Base-by-base conservation (phyloP, 2,329 filamentous ascomycete genomes). In the Alternaria sp. region DNA sequence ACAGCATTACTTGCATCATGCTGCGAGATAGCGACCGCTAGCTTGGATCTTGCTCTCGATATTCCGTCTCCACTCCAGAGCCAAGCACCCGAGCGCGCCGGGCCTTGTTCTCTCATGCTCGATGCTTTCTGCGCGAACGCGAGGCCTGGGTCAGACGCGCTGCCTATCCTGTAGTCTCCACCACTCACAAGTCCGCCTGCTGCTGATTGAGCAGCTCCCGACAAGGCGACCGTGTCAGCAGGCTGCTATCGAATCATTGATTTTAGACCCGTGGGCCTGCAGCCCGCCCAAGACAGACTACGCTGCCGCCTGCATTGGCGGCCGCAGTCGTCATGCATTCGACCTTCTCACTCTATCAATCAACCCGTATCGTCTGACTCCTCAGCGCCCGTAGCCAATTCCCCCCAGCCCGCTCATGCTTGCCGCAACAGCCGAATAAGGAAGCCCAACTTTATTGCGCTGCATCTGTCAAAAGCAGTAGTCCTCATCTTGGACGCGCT, bases 361-460 rank as follows among this genome's bases (percentile, higher is more conserved):
- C 64, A 40, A 58, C 48, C 70, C 67, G 66, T 68, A 75, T 76
- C 74, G 74, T 71, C 74, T 77, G 74, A 76, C 72, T 74, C 62
- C 65, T 62, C 58, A 58, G 51, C 46, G 59, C 52, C 59, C 60
- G 32, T 51, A 30, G 32, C 49, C 44, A 36, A 61, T 46, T 60
- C 62, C 59, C 58, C 62, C 63, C 57, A 62, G 65, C 59, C 66
- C 66, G 36, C 67, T 62, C 50, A 68, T 68, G 67, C 73, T 76
- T 75, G 74, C 74, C 74, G 74, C 74, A 75, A 62, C 70, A 73
- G 66, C 75, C 75, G 74, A 66, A 76, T 74, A 27, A 53, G 73
- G 72, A 65, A 70, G 70, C 66, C 63, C 66, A 61, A 56, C 60
- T 64, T 64, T 59, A 74, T 73, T 71, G 68, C 64, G 67, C 65